Percentiles rank a stretch among this genome's conserved stretches.
Evolutionary conservation across 1,284 basidiomycete species (phyloP).

Genomic region (Pascua guehoae): DNA sequence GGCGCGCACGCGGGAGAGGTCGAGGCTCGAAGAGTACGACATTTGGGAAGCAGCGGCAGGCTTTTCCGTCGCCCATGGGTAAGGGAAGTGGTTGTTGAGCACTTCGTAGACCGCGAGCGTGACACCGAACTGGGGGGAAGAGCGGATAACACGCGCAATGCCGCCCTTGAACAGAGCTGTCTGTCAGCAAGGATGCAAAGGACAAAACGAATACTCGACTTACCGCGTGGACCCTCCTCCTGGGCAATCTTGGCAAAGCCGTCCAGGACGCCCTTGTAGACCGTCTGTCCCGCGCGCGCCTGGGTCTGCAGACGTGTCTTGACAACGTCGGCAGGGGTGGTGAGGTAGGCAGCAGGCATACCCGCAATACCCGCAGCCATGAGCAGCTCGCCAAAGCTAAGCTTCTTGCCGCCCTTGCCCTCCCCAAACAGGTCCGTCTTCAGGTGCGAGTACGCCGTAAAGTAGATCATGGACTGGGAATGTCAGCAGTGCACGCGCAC

Average conservation of each 20-base stretch:
- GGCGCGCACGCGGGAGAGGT: constrained; percentile 80
- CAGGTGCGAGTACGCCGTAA: constrained; percentile 51
- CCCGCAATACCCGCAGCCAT: constrained; percentile 58
- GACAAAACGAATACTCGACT: no score
- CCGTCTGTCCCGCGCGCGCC: constrained; percentile 82
- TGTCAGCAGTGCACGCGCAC: not conserved
- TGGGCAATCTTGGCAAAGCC: constrained; percentile 84
- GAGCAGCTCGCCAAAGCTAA: constrained; percentile 87
- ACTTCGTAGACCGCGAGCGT: constrained; percentile 87
- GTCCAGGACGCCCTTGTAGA: constrained; percentile 87
- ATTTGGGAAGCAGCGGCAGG: constrained; percentile 52
- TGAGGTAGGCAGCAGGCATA: constrained; percentile 62
- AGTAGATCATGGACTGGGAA: constrained; percentile 51
- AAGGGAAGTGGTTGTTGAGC: constrained; percentile 69
- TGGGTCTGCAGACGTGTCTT: constrained; percentile 99
- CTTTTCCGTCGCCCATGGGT: constrained; percentile 62
- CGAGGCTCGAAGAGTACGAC: constrained; percentile 73
- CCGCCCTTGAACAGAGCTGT: constrained; percentile 91
- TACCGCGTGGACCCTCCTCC: constrained; percentile 45
- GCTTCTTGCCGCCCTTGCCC: constrained; percentile 89
- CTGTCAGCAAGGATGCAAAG: no score
- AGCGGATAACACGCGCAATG: constrained; percentile 59
- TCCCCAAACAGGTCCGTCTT: constrained; percentile 88
- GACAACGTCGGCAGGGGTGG: constrained; percentile 69
- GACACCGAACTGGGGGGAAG: constrained; percentile 71